These are phyloP conservation scores for Venturia nashicola DNA, from an alignment of 2,329 filamentous ascomycete genomes.

Conservation along the genomic window DNA sequence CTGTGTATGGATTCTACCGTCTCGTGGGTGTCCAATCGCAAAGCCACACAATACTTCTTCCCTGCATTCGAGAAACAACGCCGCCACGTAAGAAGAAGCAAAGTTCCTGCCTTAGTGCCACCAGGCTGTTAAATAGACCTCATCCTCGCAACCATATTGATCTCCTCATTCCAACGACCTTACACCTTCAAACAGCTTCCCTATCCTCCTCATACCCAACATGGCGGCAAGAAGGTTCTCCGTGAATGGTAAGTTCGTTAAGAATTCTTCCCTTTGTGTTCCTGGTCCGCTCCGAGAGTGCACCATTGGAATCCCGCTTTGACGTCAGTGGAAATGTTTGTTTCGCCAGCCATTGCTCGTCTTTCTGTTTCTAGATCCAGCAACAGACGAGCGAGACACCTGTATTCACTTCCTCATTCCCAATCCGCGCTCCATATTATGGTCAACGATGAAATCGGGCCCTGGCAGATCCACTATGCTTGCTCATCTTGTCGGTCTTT, in stretches of 20 bases:
- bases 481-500: neutral
- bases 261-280: neutral
- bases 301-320: neutral
- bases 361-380: neutral
- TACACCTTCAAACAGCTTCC: neutral
- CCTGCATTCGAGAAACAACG: neutral
- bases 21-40: neutral
- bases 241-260: neutral
- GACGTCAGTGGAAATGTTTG: neutral
- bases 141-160: neutral
- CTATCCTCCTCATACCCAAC: neutral
- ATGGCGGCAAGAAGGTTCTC: slow-evolving; percentile 1
- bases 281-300: neutral
- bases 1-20: neutral
- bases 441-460: neutral
- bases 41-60: neutral
- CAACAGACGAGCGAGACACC: neutral
- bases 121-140: neutral
- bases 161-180: neutral
- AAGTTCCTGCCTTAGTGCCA: neutral
- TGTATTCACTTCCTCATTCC: neutral
- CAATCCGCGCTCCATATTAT: neutral
- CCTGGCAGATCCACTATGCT: neutral
- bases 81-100: neutral
- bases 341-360: neutral